Base-by-base conservation (phyloP, 139 green algal species). In the Tetraselmis chui region DNA sequence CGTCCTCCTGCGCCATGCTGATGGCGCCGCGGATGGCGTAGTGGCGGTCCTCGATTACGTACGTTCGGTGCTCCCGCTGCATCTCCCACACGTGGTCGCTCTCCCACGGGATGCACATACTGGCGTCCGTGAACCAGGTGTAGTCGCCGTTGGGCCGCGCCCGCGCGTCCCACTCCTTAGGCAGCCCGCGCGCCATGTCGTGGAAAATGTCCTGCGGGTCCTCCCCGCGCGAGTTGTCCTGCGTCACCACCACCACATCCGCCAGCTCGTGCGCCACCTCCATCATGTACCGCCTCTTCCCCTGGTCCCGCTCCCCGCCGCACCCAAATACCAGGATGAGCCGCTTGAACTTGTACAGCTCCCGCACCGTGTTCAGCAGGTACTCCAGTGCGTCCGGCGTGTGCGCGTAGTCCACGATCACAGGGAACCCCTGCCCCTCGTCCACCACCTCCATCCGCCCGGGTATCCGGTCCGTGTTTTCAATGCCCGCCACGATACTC, bases 11-110 rank as follows among this genome's bases (percentile, higher is more conserved):
- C 1, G 94, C 97, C 32, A 95, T 98, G 58, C 91, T 94, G 29
- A 99, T 97, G n/a, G 97, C 97, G 28, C 87, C 89, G 2, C 97
- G 92, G 81, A 99, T 98, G 76, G 97, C 97, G 79, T 87, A 89
- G 86, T 91, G 93, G 75, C 88, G 87, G 82, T 95, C 91, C 83
- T 95, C 91, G 80, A 94, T 91, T 27, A 95, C 78, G 83, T 93
- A 92, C 32, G 82, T 89, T 79, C 24, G 76, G 27, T 29, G 78
- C 22, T 75, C 2, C 2, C 59, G 31, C 28, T 82, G 28, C 28
- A 79, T 24, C 24, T 32, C 28, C 76, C 76, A 24, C 5, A 32
- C 29, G 78, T 82, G n/a, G 26, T 76, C n/a, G 78, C n/a, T 29
- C 58, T 82, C 30, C 27, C 59, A 23, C 18, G 78, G 18, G 77